Percentiles rank a stretch among this genome's conserved stretches.
Conservation (phyloP, 345 rosid species). For the Barbarea vulgaris region DNA sequence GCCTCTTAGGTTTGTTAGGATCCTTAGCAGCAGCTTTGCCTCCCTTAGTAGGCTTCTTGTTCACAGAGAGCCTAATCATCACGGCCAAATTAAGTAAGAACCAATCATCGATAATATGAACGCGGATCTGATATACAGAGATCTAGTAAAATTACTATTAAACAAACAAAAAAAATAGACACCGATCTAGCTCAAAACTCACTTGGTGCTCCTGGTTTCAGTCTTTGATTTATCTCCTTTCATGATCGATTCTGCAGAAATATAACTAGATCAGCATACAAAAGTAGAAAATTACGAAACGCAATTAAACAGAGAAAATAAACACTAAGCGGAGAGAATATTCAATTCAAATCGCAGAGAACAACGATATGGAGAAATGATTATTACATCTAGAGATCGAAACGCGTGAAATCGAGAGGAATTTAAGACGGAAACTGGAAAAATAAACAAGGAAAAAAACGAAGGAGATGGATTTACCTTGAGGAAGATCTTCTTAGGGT, state of each 20-base stretch:
- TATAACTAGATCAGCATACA: slow-evolving; percentile 36
- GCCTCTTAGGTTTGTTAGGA: slow-evolving; percentile 77
- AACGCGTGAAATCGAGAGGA: neutral
- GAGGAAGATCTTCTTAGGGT: slow-evolving; percentile 12
- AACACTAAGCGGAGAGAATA: neutral
- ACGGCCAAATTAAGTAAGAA: neutral
- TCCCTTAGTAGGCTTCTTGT: slow-evolving; percentile 62
- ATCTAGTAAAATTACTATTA: neutral
- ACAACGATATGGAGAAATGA: neutral
- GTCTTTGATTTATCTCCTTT: slow-evolving; percentile 92
- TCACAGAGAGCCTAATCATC: slow-evolving; percentile 75
- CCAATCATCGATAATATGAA: neutral
- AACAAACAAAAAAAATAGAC: neutral
- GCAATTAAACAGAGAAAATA: neutral
- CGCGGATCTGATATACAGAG: slow-evolving; percentile 46
- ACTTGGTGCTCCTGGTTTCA: slow-evolving; percentile 75
- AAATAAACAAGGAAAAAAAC: slow-evolving; percentile 1
- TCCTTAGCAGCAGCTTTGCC: slow-evolving; percentile 59
- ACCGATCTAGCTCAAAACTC: slow-evolving; percentile 32
- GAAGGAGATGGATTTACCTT: slow-evolving; percentile 26
- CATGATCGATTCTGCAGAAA: slow-evolving; percentile 63
- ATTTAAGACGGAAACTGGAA: neutral
- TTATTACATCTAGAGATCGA: neutral
- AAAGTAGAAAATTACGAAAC: neutral
- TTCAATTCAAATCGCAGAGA: neutral